These are phyloP conservation scores for Jaminaea rosea DNA, from an alignment of 1,284 basidiomycete species.

Conservation along the genomic window DNA sequence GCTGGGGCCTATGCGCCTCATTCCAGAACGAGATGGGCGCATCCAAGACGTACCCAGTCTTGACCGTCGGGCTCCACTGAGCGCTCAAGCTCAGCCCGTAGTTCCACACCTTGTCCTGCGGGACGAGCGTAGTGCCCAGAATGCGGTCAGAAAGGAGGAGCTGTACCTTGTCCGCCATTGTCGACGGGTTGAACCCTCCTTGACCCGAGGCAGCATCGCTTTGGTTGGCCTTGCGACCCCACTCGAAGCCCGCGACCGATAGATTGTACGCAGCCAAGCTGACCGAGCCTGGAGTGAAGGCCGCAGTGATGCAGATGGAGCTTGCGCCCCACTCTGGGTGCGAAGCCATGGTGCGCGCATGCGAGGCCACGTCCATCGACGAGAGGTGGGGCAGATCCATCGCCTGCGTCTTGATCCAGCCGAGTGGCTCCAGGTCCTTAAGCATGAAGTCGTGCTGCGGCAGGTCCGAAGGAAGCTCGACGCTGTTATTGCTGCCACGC, in stretches of 20 bases:
- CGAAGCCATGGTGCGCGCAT: slow-evolving; percentile 90
- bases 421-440: slow-evolving; percentile 86
- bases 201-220: slow-evolving; percentile 53
- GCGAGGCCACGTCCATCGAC: slow-evolving; percentile 86
- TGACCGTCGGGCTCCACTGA: slow-evolving; percentile 73
- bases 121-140: slow-evolving; percentile 43
- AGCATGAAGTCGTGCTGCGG: slow-evolving; percentile 89
- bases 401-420: slow-evolving; percentile 94
- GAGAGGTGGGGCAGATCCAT: slow-evolving; percentile 56
- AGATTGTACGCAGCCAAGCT: slow-evolving; percentile 86
- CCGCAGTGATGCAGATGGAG: slow-evolving; percentile 83
- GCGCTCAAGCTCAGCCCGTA: slow-evolving; percentile 60
- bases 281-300: slow-evolving; percentile 96
- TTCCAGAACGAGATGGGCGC: slow-evolving; percentile 92
- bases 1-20: slow-evolving; percentile 69
- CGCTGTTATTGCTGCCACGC: slow-evolving; percentile 83
- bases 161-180: slow-evolving; percentile 92
- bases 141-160: slow-evolving; percentile 75
- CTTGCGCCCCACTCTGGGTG: slow-evolving; percentile 91
- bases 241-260: slow-evolving; percentile 87
- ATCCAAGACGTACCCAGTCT: slow-evolving; percentile 79
- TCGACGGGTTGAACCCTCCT: slow-evolving; percentile 74
- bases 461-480: slow-evolving; percentile 75
- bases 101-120: slow-evolving; percentile 33
- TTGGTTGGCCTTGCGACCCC: slow-evolving; percentile 82